Evolutionary conservation across 192 early-diverging fungal genomes (phyloP).

Genomic region (Dissophora globulifera): DNA sequence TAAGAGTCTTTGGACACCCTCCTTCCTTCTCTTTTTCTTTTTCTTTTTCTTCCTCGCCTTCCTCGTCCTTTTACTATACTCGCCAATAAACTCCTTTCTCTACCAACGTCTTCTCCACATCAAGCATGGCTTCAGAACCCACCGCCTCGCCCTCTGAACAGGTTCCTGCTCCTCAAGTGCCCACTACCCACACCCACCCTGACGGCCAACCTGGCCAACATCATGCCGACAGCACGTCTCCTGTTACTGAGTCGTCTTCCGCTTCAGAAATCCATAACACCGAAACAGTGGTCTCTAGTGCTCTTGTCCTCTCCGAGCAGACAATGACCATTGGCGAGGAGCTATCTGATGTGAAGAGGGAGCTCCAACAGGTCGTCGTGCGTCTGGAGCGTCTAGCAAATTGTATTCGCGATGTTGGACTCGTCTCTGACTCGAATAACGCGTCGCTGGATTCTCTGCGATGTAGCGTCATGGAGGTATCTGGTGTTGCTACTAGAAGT

Average conservation of each 20-base stretch:
- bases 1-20: not conserved
- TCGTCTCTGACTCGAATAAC: too few relatives aligned
- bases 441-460: too few relatives aligned
- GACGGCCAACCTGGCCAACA: not conserved
- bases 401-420: not conserved
- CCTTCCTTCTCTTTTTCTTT: not conserved
- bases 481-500: not conserved
- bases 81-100: too few relatives aligned
- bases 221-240: not conserved
- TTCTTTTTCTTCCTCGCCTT: not conserved
- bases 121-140: too few relatives aligned
- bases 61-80: too few relatives aligned
- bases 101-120: too few relatives aligned
- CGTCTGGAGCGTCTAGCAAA: slow-evolving; percentile 14
- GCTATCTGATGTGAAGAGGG: slow-evolving; percentile 1
- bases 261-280: not conserved
- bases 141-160: too few relatives aligned
- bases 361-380: not conserved
- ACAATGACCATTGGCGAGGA: slow-evolving; percentile 6
- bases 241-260: not conserved
- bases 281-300: not conserved
- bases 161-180: too few relatives aligned
- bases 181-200: not conserved
- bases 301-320: not conserved
- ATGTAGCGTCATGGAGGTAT: too few relatives aligned